A percentile compares a stretch with the other conserved stretches of the same genome.
Evolutionary conservation across 2,329 filamentous ascomycete species (phyloP).

Genomic region (Whalleya microplaca): DNA sequence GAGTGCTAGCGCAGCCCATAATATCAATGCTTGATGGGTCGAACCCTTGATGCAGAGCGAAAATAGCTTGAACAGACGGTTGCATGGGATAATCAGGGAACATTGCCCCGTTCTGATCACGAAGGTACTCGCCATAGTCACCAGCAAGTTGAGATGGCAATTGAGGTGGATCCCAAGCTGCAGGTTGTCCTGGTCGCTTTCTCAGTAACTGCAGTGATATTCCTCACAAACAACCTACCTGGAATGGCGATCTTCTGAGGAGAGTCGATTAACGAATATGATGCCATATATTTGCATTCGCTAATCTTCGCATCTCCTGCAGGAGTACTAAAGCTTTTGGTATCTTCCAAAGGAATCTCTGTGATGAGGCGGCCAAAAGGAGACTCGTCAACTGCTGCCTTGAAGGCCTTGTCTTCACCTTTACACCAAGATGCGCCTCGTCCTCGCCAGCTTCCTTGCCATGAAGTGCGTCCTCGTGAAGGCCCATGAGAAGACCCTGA

Average conservation of each 20-base stretch:
- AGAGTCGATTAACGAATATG: slow-evolving; percentile 30
- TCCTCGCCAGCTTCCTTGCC: neutral
- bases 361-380: slow-evolving; percentile 25
- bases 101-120: slow-evolving; percentile 30
- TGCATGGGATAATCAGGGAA: slow-evolving; percentile 31
- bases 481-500: slow-evolving; percentile 5
- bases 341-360: slow-evolving; percentile 14
- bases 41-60: slow-evolving; percentile 23
- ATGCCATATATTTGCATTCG: slow-evolving; percentile 27
- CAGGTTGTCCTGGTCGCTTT: slow-evolving; percentile 23
- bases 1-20: slow-evolving; percentile 30
- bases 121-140: slow-evolving; percentile 27
- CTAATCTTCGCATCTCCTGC: slow-evolving; percentile 24
- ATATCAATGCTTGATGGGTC: slow-evolving; percentile 28
- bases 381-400: neutral
- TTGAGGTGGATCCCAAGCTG: slow-evolving; percentile 26
- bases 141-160: slow-evolving; percentile 23
- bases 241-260: slow-evolving; percentile 27
- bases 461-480: slow-evolving; percentile 1
- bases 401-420: neutral
- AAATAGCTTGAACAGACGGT: slow-evolving; percentile 28
- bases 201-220: slow-evolving; percentile 11
- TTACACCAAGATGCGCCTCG: neutral
- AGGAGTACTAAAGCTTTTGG: neutral
- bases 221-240: slow-evolving; percentile 17